Percentiles rank a stretch among this genome's conserved stretches.
These are phyloP conservation scores for Pleurotus platypus DNA, from an alignment of 768 basidiomycete species.

Conservation along the genomic window DNA sequence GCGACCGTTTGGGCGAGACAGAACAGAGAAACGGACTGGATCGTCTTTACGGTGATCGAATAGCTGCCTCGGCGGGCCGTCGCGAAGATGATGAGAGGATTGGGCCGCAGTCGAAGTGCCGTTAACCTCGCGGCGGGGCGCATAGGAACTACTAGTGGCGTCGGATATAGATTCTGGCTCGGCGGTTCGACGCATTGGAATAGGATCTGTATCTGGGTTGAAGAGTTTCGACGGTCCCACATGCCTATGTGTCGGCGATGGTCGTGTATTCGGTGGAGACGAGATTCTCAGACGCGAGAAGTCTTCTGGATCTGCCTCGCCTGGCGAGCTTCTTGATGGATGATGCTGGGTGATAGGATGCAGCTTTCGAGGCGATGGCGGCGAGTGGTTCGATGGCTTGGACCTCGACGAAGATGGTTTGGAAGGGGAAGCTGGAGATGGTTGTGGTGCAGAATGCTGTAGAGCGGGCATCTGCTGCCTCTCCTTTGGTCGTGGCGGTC, in stretches of 20 bases:
- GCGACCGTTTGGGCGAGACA: constrained; percentile 47
- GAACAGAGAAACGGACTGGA: constrained; percentile 78
- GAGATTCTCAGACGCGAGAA: constrained; percentile 77
- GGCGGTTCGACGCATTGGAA: constrained; percentile 55
- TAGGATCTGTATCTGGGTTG: constrained; percentile 69
- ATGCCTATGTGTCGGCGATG: constrained; percentile 33
- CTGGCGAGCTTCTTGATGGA: constrained; percentile 26
- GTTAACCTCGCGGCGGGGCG: constrained; percentile 21
- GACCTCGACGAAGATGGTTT: constrained; percentile 18
- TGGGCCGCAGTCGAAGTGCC: constrained; percentile 20
- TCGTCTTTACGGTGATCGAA: constrained; percentile 92
- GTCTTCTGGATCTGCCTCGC: constrained; percentile 65
- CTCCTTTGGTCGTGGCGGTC: constrained; percentile 43
- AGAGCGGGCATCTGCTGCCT: constrained; percentile 37
- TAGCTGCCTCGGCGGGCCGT: constrained; percentile 51
- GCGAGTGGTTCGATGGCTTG: constrained; percentile 18
- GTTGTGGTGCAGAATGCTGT: constrained; percentile 19
- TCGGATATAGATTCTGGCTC: constrained; percentile 70
- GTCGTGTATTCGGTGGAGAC: constrained; percentile 15
- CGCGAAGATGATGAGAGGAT: constrained; percentile 23
- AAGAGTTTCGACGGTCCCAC: constrained; percentile 42
- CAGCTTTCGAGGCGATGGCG: constrained; percentile 29
- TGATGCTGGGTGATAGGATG: constrained; percentile 28
- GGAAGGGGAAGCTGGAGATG: constrained; percentile 27
- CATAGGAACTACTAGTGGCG: constrained; percentile 48